Conservation (phyloP, 371 early-diverging fungal genomes). For the Mortierella sp. region DNA sequence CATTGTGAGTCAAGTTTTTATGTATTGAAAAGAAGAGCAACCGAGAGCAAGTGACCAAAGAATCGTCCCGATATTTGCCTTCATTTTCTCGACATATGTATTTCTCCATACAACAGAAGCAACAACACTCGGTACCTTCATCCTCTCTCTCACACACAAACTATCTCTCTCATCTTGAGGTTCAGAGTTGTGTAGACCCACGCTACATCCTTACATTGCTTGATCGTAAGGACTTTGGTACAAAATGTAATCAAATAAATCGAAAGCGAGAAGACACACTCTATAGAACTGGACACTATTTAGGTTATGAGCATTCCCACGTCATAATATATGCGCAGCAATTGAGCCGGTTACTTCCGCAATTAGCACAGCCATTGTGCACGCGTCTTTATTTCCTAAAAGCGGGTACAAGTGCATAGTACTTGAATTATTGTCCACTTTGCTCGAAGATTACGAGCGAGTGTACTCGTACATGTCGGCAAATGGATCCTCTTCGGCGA, state of each 20-base stretch:
- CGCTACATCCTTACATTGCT: too few species aligned
- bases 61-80: too few species aligned
- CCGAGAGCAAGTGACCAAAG: background rate
- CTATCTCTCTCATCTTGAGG: too few species aligned
- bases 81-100: too few species aligned
- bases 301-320: background rate
- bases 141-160: too few species aligned
- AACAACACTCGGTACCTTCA: too few species aligned
- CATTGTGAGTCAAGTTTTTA: background rate
- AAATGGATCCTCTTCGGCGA: constrained; percentile 28
- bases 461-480: constrained; percentile 51
- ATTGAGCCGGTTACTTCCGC: background rate
- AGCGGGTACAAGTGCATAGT: background rate
- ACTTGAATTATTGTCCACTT: background rate
- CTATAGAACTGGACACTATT: too few species aligned
- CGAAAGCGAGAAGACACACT: too few species aligned
- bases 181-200: too few species aligned
- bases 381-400: background rate
- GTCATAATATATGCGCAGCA: background rate
- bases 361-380: background rate
- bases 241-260: too few species aligned
- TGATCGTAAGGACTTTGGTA: too few species aligned
- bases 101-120: too few species aligned
- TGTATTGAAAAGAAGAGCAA: background rate
- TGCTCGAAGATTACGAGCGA: constrained; percentile 10